phyloP scores from a whole-genome alignment of 192 early-diverging fungal genomes.

The Coemansia erecta region DNA sequence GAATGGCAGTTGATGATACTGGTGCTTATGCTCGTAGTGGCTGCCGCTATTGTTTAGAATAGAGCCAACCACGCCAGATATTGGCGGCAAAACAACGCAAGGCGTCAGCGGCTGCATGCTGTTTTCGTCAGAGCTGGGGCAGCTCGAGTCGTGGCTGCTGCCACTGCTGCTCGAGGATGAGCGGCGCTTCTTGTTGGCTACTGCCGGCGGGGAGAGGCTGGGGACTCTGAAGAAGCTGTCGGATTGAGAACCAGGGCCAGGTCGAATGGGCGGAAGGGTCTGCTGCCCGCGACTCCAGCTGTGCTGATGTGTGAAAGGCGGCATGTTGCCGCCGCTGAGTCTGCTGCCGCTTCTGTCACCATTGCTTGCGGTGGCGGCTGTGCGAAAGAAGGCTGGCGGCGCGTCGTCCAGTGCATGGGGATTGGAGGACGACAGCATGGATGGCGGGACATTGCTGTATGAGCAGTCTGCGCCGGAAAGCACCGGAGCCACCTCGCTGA shows the following conservation, averaged over 20 bases:
- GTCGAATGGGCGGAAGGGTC: conserved; percentile 40
- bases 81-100: conserved; percentile 29
- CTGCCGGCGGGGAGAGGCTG: conserved; percentile 40
- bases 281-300: conserved; percentile 5
- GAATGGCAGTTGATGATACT: conserved; percentile 1
- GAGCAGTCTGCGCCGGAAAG: neutral
- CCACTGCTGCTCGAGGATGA: conserved; percentile 19
- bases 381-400: conserved; percentile 3
- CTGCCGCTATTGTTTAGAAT: neutral
- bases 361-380: neutral
- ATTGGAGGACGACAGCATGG: too few relatives aligned
- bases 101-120: conserved; percentile 2
- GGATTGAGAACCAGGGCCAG: conserved; percentile 31
- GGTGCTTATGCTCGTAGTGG: neutral
- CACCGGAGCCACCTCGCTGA: conserved; percentile 26
- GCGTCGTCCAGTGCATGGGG: too few relatives aligned
- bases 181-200: conserved; percentile 9
- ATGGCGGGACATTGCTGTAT: too few relatives aligned
- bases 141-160: conserved; percentile 13
- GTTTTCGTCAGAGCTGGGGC: conserved; percentile 11
- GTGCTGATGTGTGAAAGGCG: neutral
- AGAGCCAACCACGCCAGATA: conserved; percentile 25
- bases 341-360: neutral
- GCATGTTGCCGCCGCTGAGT: neutral
- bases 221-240: conserved; percentile 14